phyloP scores from a whole-genome alignment of 176 grass and related monocot genomes.

The Panicum miliaceum region DNA sequence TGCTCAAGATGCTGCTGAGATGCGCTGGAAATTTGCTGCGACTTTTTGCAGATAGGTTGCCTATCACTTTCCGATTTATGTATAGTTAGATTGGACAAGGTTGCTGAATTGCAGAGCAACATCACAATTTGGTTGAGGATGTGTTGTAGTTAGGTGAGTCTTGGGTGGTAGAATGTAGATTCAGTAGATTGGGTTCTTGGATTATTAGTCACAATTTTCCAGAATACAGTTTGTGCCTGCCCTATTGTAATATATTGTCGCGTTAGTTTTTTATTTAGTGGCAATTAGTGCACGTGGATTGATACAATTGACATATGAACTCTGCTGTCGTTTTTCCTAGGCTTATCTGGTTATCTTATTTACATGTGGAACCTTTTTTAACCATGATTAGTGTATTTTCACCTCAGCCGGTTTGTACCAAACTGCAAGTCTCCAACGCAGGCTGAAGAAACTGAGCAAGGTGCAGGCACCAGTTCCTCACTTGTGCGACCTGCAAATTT shows the following conservation, averaged over 20 bases:
- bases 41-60: neutral
- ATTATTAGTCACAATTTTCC: neutral
- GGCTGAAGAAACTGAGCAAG: neutral
- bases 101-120: slow-evolving; percentile 4
- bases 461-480: neutral
- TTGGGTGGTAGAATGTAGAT: slow-evolving; percentile 23
- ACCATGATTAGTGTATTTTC: neutral
- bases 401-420: neutral
- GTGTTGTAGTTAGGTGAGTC: slow-evolving; percentile 8
- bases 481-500: neutral
- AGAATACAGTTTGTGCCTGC: neutral
- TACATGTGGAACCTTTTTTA: neutral
- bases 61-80: neutral
- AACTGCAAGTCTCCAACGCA: neutral
- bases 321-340: neutral
- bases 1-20: slow-evolving; percentile 10
- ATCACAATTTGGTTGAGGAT: slow-evolving; percentile 24
- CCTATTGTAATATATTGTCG: neutral
- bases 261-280: neutral
- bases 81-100: slow-evolving; percentile 20
- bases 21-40: neutral
- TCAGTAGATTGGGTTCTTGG: slow-evolving; percentile 9
- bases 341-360: neutral
- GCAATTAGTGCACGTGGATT: neutral
- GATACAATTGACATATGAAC: neutral